Percentiles rank a stretch among this genome's conserved stretches.
Conservation (phyloP, 2,329 filamentous ascomycete genomes). For the Alternaria viburni region DNA sequence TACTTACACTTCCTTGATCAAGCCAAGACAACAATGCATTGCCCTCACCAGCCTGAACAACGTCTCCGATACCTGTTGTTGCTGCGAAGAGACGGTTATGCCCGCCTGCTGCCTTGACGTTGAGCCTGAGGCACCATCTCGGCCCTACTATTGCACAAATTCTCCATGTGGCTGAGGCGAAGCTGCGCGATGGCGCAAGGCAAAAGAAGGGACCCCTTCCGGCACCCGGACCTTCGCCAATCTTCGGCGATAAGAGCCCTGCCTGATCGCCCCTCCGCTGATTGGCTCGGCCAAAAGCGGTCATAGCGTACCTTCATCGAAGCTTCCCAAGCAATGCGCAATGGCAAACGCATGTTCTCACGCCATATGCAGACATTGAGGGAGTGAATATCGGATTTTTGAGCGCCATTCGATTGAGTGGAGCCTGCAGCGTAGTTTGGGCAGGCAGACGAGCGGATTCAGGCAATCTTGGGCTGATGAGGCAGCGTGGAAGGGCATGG, state of each 20-base stretch:
- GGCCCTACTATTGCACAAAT: background rate
- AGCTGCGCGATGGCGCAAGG: slow-evolving; percentile 5
- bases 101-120: background rate
- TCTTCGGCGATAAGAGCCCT: slow-evolving; percentile 13
- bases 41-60: no score
- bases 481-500: slow-evolving; percentile 41
- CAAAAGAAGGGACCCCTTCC: slow-evolving; percentile 1
- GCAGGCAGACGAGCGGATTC: slow-evolving; percentile 3
- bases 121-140: background rate
- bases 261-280: slow-evolving; percentile 1
- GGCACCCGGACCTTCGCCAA: slow-evolving; percentile 3
- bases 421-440: background rate
- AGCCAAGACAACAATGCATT: no score
- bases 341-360: background rate
- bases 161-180: background rate
- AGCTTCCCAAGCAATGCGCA: slow-evolving; percentile 10
- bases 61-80: no score
- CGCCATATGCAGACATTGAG: background rate
- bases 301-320: slow-evolving; percentile 7
- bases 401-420: background rate
- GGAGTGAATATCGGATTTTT: background rate
- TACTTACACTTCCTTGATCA: no score
- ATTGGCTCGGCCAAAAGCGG: background rate
- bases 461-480: slow-evolving; percentile 32
- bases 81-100: no score